Percentiles rank a stretch among this genome's conserved stretches.
Evolutionary conservation across 495 filamentous ascomycete genomes (phyloP).

Genomic region (Amphirosellinia nigrospora): DNA sequence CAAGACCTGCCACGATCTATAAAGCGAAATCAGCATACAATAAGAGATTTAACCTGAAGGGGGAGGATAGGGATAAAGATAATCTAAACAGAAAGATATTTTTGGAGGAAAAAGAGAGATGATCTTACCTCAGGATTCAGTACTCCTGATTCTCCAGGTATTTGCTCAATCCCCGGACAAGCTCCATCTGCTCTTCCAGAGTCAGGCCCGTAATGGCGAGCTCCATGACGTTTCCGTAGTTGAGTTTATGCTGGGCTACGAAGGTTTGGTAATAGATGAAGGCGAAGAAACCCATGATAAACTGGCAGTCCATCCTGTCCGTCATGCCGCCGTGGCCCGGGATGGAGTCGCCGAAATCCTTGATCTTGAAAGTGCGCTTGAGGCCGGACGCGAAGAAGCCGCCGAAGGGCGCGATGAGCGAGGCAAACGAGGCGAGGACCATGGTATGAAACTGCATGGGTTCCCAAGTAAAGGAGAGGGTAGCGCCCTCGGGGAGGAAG

Average conservation of each 20-base stretch:
- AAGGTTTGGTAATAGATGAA: slow-evolving; percentile 99
- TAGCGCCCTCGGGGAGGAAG: slow-evolving; percentile 60
- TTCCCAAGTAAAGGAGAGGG: slow-evolving; percentile 65
- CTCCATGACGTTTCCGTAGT: slow-evolving; percentile 85
- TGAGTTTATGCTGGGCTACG: slow-evolving; percentile 83
- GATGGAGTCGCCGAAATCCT: slow-evolving; percentile 98
- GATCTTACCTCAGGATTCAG: slow-evolving; percentile 65
- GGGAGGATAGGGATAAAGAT: too few relatives aligned
- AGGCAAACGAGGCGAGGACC: slow-evolving; percentile 90
- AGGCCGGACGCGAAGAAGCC: slow-evolving; percentile 98
- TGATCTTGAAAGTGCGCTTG: slow-evolving; percentile 99
- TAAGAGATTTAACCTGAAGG: not conserved
- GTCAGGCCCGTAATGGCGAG: slow-evolving; percentile 82
- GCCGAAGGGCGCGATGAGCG: slow-evolving; percentile 95
- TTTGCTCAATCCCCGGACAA: slow-evolving; percentile 81
- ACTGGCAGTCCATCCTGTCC: slow-evolving; percentile 99
- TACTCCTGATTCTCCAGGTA: slow-evolving; percentile 83
- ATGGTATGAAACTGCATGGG: slow-evolving; percentile 97
- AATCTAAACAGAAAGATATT: not conserved
- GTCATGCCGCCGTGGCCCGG: slow-evolving; percentile 98
- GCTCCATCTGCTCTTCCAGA: slow-evolving; percentile 84
- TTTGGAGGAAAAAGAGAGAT: not conserved
- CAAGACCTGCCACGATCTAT: slow-evolving; percentile 39
- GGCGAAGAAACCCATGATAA: slow-evolving; percentile 99
- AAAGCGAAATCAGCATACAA: not conserved